Percentiles rank a stretch among this genome's conserved stretches.
Evolutionary conservation across 768 basidiomycete genomes (phyloP).

Genomic region (Rhodocollybia butyracea): DNA sequence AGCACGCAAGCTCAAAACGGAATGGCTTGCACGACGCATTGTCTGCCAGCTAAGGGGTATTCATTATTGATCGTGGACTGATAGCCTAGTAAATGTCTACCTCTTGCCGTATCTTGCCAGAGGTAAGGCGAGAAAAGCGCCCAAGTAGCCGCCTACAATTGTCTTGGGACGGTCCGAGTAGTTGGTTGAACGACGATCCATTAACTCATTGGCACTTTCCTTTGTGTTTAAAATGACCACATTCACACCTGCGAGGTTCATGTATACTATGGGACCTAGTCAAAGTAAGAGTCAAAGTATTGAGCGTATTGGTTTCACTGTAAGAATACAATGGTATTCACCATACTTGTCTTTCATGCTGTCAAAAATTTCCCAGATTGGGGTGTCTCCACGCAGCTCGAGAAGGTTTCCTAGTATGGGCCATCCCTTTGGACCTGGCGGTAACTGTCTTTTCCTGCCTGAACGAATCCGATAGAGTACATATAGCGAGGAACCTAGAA

Average conservation of each 20-base stretch:
- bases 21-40: slow-evolving; percentile 6
- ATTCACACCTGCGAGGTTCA: slow-evolving; percentile 5
- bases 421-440: slow-evolving; percentile 29
- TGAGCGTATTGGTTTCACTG: not conserved
- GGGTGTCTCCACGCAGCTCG: not conserved
- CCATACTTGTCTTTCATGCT: slow-evolving; percentile 4
- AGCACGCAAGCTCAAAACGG: not conserved
- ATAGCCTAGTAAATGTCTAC: not conserved
- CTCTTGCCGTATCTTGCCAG: not conserved
- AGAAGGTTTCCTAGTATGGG: slow-evolving; percentile 28
- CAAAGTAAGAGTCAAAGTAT: too few species aligned
- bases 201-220: not conserved
- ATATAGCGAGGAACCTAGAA: too few species aligned
- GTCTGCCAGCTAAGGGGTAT: not conserved
- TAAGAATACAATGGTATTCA: not conserved
- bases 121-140: not conserved
- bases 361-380: not conserved
- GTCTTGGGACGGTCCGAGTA: slow-evolving; percentile 3
- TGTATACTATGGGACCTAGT: not conserved
- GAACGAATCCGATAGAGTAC: too few species aligned
- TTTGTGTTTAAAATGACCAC: slow-evolving; percentile 5
- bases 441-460: slow-evolving; percentile 17
- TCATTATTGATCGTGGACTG: not conserved
- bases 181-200: slow-evolving; percentile 1
- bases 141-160: not conserved